Percentiles rank a stretch among this genome's conserved stretches.
These are phyloP conservation scores for Leptomonas pyrrhocoris DNA, from an alignment of 208 protist species.

Conservation along the genomic window DNA sequence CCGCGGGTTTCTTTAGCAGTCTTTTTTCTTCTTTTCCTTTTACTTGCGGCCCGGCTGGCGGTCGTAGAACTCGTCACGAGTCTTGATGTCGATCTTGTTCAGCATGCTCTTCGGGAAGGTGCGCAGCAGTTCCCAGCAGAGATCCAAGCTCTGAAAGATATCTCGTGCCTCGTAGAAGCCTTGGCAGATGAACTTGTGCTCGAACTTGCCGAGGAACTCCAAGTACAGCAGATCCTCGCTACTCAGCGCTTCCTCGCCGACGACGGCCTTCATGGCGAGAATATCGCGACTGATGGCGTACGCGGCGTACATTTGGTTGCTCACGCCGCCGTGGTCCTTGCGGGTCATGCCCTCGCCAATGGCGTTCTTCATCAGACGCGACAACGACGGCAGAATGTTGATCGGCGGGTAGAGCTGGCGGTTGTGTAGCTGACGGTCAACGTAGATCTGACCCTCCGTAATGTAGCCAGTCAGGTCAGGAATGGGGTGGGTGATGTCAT, in stretches of 20 bases:
- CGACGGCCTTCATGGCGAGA: slow-evolving; percentile 99
- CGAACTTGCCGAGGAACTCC: slow-evolving; percentile 99
- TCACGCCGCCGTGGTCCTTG: slow-evolving; percentile 98
- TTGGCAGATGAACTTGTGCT: slow-evolving; percentile 99
- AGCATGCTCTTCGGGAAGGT: slow-evolving; percentile 98
- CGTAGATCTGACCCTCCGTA: slow-evolving; percentile 99
- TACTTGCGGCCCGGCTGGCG: slow-evolving; percentile 64
- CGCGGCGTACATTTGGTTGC: slow-evolving; percentile 99
- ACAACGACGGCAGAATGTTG: slow-evolving; percentile 99
- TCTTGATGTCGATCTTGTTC: slow-evolving; percentile 97
- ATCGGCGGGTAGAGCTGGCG: slow-evolving; percentile 99
- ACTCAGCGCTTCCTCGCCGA: slow-evolving; percentile 99
- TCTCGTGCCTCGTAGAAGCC: slow-evolving; percentile 96
- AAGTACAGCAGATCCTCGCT: slow-evolving; percentile 99
- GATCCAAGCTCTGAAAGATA: slow-evolving; percentile 99
- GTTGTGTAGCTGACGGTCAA: slow-evolving; percentile 99
- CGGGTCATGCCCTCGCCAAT: slow-evolving; percentile 99
- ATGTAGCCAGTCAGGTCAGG: slow-evolving; percentile 99
- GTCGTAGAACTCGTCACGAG: slow-evolving; percentile 94
- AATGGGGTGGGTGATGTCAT: slow-evolving; percentile 99
- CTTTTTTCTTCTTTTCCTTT: slow-evolving; percentile 17
- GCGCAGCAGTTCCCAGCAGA: slow-evolving; percentile 98
- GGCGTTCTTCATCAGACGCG: slow-evolving; percentile 99
- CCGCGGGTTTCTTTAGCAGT: too few species aligned
- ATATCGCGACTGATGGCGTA: slow-evolving; percentile 99